Evolutionary conservation across 495 filamentous ascomycete genomes (phyloP), one percentile per base, ranked within the genome.

Genomic region (Penicillium mononematosum): DNA sequence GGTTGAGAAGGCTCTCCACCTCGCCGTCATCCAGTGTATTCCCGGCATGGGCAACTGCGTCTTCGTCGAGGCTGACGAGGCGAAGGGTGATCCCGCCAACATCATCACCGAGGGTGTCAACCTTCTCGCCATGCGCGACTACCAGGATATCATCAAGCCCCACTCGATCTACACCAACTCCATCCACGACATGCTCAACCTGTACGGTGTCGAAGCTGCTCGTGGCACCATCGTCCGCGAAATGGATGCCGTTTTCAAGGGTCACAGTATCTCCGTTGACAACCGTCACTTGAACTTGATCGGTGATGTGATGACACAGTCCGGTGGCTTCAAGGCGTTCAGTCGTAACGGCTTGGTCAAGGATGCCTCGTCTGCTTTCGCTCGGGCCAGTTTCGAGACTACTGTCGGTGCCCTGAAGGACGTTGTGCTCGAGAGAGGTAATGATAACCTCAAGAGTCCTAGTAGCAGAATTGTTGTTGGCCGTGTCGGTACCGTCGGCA

Each of bases 321-420:
- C 84, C 58, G 94, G 94, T 59, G 85, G 84, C 17, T 98, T 94
- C 74, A 85, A 82, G 17, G 85, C 93, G 3, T 99, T 98, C 77
- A 96, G 89, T 73, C 87, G 94, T 45, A 92, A 87, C 61, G 94
- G 92, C 17, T 69, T 98, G 51, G 72, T 80, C 46, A 88, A 85
- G 68, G 83, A 88, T 56, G 88, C 87, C 65, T 85, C 90, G 16
- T 92, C 88, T 50, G 92, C 94, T 1, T 91, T 98, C 59, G 87
- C 92, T 73, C 96, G 97, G 81, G 96, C 96, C 91, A 95, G 90
- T 71, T 98, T 97, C 78, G 92, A 99, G 80, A 98, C 94, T 6
- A 98, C 94, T 20, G 83, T 96, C 34, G 88, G 88, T 2, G 97
- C 96, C 76, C 79, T 98, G 70, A 89, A 87, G 69, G 93, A 96